Base-by-base conservation (phyloP, 805 yeast genomes). In the Candida sakaeoensis region DNA sequence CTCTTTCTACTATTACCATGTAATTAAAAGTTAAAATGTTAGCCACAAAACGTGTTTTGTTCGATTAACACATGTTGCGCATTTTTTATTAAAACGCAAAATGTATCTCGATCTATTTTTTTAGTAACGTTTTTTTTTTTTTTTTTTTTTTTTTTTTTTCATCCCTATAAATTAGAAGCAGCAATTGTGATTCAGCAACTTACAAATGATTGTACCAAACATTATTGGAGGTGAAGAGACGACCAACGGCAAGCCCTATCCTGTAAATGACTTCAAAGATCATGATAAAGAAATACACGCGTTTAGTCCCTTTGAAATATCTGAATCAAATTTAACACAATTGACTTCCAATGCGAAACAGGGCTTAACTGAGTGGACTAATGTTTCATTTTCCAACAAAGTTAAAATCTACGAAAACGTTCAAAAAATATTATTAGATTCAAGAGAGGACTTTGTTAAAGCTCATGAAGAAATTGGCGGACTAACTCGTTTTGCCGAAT, bases 401-500 rank as follows among this genome's bases (percentile, higher is more conserved):
- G 30, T 51, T 3, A 34, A 36, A 7, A 48, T 64, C 4, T 47
- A 63, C n/a, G 26, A 42, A 21, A 44, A 41, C 4, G 58, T 54
- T 2, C 45, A 49, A 3, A 40, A 37, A 5, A 14, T 51, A 7
- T 29, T 63, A 8, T 40, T 32, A 8, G 39, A 45, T 16, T 41
- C 46, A 17, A 41, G 40, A 35, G 26, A 32, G 1, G 37, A 41
- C 26, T 40, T 53, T 13, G 30, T 47, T 1, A 30, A 49, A 6
- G 41, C 49, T 8, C 67, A 60, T 36, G n/a, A 32, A 21, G 60
- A 60, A 13, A 60, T 62, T 13, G 74, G 74, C 0, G 43, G 57
- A 2, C 60, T 72, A 1, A 23, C 24, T 3, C 62, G 69, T 69
- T 61, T 65, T 52, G 55, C 65, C 10, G 58, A 50, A 5, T 54